Percentiles rank a stretch among this genome's conserved stretches.
These are phyloP conservation scores for Rhizopus arrhizus DNA, from an alignment of 371 early-diverging fungal species.

Conservation along the genomic window DNA sequence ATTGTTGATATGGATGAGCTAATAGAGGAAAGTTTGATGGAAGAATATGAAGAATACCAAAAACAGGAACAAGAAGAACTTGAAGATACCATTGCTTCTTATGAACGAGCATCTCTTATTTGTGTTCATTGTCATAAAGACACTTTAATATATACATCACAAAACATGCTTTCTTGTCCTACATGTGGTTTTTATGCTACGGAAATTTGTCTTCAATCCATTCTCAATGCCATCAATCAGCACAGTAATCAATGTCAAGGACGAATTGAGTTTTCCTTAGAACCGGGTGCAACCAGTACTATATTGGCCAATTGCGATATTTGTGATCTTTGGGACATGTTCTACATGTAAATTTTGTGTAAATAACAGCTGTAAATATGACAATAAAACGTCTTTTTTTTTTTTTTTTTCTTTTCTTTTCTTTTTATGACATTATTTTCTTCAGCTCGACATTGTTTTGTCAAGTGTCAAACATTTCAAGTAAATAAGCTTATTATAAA, in stretches of 20 bases:
- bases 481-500: background rate
- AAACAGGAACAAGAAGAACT: constrained; percentile 7
- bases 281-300: constrained; percentile 22
- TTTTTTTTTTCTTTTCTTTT: background rate
- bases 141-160: background rate
- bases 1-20: constrained; percentile 16
- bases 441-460: background rate
- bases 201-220: background rate
- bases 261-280: constrained; percentile 11
- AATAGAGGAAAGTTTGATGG: constrained; percentile 21
- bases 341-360: constrained; percentile 20
- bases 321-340: constrained; percentile 28
- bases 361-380: background rate
- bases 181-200: constrained; percentile 26
- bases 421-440: background rate
- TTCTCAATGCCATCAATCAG: background rate
- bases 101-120: constrained; percentile 7
- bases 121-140: constrained; percentile 23
- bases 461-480: background rate
- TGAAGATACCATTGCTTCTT: background rate
- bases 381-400: background rate
- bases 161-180: constrained; percentile 6
- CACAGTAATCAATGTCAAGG: constrained; percentile 13
- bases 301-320: constrained; percentile 19
- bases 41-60: constrained; percentile 3